phyloP scores from a whole-genome alignment of 257 asterid genomes.

The Penstemon davidsonii region DNA sequence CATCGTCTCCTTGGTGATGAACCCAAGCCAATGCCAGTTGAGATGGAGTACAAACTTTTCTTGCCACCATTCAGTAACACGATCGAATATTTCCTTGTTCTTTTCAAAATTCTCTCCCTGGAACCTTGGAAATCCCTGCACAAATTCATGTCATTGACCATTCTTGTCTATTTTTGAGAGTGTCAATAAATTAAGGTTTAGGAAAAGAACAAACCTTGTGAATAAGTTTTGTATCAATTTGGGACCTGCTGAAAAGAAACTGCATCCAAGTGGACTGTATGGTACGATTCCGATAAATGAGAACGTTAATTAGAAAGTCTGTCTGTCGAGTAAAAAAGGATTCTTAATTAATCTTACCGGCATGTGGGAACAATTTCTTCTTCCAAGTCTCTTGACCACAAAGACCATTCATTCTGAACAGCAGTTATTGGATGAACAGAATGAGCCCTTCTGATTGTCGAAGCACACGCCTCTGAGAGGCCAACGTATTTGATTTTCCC shows the following conservation, averaged over 20 bases:
- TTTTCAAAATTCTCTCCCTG: conserved; percentile 42
- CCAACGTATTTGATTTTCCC: conserved; percentile 77
- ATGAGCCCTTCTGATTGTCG: conserved; percentile 79
- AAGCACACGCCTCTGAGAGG: conserved; percentile 72
- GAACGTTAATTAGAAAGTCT: too few species aligned
- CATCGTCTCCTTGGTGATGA: conserved; percentile 49
- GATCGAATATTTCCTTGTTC: conserved; percentile 37
- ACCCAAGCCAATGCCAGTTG: conserved; percentile 60
- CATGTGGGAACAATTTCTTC: conserved; percentile 63
- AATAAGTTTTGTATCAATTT: conserved; percentile 33
- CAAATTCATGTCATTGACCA: background rate
- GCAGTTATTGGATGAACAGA: conserved; percentile 72
- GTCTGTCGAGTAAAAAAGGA: too few species aligned
- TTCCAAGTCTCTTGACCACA: conserved; percentile 73
- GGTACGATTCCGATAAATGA: conserved; percentile 46
- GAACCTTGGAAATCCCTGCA: conserved; percentile 40
- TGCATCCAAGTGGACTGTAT: conserved; percentile 57
- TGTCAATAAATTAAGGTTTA: background rate
- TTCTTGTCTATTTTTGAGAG: background rate
- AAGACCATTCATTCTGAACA: conserved; percentile 72
- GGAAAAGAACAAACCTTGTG: conserved; percentile 43
- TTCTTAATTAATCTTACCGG: conserved; percentile 34
- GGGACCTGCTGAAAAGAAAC: conserved; percentile 46
- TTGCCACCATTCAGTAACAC: conserved; percentile 41
- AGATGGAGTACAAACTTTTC: conserved; percentile 49